Evolutionary conservation across 352 stramenopile genomes (phyloP), one percentile per base, ranked within the genome.

Genomic region (Pythium periplocum): DNA sequence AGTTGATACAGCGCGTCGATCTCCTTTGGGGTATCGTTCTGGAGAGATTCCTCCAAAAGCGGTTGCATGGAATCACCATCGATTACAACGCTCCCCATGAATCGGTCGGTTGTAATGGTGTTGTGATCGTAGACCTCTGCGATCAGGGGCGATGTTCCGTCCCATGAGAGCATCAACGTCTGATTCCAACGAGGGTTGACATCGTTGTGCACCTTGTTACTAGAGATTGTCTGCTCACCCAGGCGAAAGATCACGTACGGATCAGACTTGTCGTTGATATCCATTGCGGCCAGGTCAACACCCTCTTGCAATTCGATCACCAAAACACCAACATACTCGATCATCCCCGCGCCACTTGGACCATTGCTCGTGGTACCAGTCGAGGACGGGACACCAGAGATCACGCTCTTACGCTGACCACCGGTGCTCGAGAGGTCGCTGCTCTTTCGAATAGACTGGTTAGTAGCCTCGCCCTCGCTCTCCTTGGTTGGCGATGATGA

Each of bases 261-360:
- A 51, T 90, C 80, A 32, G 79, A 90, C 53, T 86, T 90, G 54
- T 71, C 82, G 40, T 75, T 87, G 48, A 90, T 84, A 59, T 87
- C 80, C 71, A 90, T 83, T 6, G 64, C 75, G 1, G 70, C 78
- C 12, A 93, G 70, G 10, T 76, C 59, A n/a, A 73, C 60, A 1
- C 75, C 82, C 38, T 87, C 78, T 11, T 87, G 51, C 34, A 93
- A 63, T 45, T 86, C 69, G 55, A 93, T 87, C 44, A 82, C 59
- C 41, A 93, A 57, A n/a, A 93, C 78, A 6, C 79, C 82, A 12
- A 87, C 66, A 60, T 89, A 93, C 67, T 93, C 82, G 51, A 93
- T 68, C 82, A 93, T 93, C 17, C 82, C 82, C 39, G 43, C 43
- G 17, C 43, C 43, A 30, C 43, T 48, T 80, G 75, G 17, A 26